These are phyloP conservation scores for Aspergillus sp. DNA, from an alignment of 2,329 filamentous ascomycete species.

Conservation along the genomic window DNA sequence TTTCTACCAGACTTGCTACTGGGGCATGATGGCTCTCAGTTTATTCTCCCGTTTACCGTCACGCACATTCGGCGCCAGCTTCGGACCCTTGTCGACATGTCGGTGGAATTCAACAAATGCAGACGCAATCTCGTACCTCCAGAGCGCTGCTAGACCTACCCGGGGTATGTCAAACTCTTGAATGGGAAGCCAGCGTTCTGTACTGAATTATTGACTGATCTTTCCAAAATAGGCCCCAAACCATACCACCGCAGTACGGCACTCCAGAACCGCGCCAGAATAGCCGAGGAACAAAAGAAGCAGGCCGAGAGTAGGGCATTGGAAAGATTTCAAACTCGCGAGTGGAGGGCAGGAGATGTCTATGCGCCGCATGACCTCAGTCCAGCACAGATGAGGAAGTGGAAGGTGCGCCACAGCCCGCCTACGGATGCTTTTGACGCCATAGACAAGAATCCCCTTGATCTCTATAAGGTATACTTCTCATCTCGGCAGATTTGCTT, in stretches of 20 bases:
- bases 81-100: conserved; percentile 16
- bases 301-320: conserved; percentile 32
- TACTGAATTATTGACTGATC: conserved; percentile 2
- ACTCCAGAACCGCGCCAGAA: conserved; percentile 25
- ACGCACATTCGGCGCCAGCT: conserved; percentile 17
- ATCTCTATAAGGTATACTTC: conserved; percentile 72
- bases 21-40: conserved; percentile 22
- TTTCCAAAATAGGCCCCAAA: conserved; percentile 12
- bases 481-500: not conserved
- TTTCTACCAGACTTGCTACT: not conserved
- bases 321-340: conserved; percentile 48
- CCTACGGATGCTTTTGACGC: conserved; percentile 69
- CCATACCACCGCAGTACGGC: conserved; percentile 16
- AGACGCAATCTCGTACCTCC: conserved; percentile 17
- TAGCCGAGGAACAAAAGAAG: conserved; percentile 31
- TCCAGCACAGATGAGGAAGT: conserved; percentile 72
- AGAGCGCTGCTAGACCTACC: conserved; percentile 10
- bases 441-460: conserved; percentile 69
- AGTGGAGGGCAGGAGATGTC: conserved; percentile 72
- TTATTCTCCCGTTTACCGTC: conserved; percentile 22
- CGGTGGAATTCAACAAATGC: conserved; percentile 31
- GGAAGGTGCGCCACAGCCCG: conserved; percentile 53
- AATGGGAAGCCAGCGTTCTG: not conserved
- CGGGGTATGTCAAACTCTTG: not conserved
- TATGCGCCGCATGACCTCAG: conserved; percentile 87